Percentiles rank a stretch among this genome's conserved stretches.
Conservation (phyloP, 225 moss, liverwort and hornwort species). For the Rhytidiadelphus loreus region DNA sequence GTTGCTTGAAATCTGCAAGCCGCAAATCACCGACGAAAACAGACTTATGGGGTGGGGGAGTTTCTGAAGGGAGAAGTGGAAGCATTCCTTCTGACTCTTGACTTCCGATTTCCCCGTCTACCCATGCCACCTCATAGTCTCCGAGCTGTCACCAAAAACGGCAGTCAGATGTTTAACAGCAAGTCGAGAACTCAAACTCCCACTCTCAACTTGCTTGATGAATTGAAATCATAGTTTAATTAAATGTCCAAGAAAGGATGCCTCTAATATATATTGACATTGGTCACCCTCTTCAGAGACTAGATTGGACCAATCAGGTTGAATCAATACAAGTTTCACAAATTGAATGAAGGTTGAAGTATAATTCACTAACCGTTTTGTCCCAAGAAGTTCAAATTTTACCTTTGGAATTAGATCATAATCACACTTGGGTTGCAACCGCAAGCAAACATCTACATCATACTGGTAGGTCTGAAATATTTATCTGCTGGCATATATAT, state of each 20-base stretch:
- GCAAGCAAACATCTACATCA: not conserved
- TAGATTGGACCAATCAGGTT: not conserved
- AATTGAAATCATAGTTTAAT: not conserved
- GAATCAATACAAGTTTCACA: not conserved
- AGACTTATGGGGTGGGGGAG: constrained; percentile 88
- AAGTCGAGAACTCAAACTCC: not conserved
- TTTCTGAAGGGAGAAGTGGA: constrained; percentile 64
- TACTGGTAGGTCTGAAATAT: not conserved
- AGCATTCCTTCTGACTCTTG: constrained; percentile 78
- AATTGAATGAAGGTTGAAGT: not conserved
- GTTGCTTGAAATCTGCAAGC: constrained; percentile 95
- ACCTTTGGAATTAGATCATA: not conserved
- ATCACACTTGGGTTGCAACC: not conserved
- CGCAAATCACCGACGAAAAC: constrained; percentile 95
- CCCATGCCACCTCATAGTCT: constrained; percentile 97
- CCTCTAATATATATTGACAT: not conserved
- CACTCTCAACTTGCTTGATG: not conserved
- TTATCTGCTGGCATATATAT: not conserved
- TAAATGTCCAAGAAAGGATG: not conserved
- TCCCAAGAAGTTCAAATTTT: not conserved
- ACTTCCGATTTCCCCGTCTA: constrained; percentile 94
- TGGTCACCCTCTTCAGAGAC: not conserved
- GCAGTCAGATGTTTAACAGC: not conserved
- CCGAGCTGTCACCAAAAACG: constrained; percentile 51
- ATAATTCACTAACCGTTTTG: not conserved